Percentiles rank a stretch among this genome's conserved stretches.
Conservation (phyloP, 1,139 yeast species). For the Fermentozyma sake region DNA sequence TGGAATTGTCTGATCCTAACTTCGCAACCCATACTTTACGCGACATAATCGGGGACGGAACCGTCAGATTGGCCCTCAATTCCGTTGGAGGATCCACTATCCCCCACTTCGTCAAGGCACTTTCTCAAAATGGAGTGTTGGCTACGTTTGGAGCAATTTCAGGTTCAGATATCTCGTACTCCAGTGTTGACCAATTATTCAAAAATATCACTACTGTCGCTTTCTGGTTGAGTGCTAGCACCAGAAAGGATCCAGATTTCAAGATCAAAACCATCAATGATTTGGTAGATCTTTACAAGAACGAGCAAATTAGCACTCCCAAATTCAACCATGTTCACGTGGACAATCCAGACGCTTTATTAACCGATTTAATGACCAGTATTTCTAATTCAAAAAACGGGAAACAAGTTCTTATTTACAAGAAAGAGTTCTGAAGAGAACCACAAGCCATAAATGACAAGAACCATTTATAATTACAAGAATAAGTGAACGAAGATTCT, state of each 20-base stretch:
- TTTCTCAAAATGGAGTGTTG: slow-evolving; percentile 22
- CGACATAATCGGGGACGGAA: slow-evolving; percentile 12
- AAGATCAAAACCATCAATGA: slow-evolving; percentile 12
- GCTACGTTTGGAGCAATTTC: slow-evolving; percentile 26
- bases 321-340: too few species aligned
- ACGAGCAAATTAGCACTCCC: too few species aligned
- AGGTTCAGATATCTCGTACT: slow-evolving; percentile 8
- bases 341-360: too few species aligned
- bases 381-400: slow-evolving; percentile 2
- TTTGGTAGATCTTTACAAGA: slow-evolving; percentile 11
- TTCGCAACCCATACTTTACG: slow-evolving; percentile 6
- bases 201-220: slow-evolving; percentile 15
- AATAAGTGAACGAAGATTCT: too few species aligned
- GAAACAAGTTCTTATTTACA: slow-evolving; percentile 3
- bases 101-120: slow-evolving; percentile 18
- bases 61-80: slow-evolving; percentile 28
- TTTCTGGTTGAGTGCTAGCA: slow-evolving; percentile 18
- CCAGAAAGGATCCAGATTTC: slow-evolving; percentile 12
- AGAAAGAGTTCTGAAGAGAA: background rate
- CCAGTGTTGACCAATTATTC: slow-evolving; percentile 13
- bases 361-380: too few species aligned
- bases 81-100: slow-evolving; percentile 29
- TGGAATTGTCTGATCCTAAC: slow-evolving; percentile 11
- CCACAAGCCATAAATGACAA: too few species aligned
- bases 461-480: too few species aligned